Evolutionary conservation across 176 grass and related monocot species (phyloP).

Genomic region (Carex cristatella): DNA sequence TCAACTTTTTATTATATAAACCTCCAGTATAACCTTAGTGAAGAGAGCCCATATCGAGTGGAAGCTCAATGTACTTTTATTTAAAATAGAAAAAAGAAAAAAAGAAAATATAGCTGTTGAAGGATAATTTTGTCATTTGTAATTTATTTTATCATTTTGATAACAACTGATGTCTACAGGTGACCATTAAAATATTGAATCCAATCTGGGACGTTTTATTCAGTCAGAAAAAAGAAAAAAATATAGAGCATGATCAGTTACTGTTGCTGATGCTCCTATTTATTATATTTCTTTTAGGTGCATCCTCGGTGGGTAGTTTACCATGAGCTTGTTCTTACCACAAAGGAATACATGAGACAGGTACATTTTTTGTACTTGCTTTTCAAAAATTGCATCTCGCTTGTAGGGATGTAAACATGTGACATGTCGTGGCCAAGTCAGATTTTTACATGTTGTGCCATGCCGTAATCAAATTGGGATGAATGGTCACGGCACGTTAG

Average conservation of each 20-base stretch:
- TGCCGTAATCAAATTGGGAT: too few relatives aligned
- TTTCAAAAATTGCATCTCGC: background rate
- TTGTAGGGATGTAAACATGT: background rate
- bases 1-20: background rate
- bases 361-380: constrained; percentile 26
- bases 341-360: constrained; percentile 94
- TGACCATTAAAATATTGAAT: background rate
- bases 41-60: background rate
- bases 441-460: too few relatives aligned
- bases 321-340: constrained; percentile 82
- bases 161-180: background rate
- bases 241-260: background rate
- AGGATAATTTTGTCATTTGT: too few relatives aligned
- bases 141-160: background rate
- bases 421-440: too few relatives aligned
- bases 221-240: too few relatives aligned
- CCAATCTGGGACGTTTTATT: background rate
- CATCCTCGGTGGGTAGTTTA: constrained; percentile 81
- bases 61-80: background rate
- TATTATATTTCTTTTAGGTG: constrained; percentile 29
- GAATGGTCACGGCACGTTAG: too few relatives aligned
- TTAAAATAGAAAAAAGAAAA: too few relatives aligned
- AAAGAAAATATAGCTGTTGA: too few relatives aligned
- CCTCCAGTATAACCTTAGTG: background rate
- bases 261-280: background rate